These are phyloP conservation scores for Aquilaria agallochum DNA, from an alignment of 441 rosid species.

Conservation along the genomic window DNA sequence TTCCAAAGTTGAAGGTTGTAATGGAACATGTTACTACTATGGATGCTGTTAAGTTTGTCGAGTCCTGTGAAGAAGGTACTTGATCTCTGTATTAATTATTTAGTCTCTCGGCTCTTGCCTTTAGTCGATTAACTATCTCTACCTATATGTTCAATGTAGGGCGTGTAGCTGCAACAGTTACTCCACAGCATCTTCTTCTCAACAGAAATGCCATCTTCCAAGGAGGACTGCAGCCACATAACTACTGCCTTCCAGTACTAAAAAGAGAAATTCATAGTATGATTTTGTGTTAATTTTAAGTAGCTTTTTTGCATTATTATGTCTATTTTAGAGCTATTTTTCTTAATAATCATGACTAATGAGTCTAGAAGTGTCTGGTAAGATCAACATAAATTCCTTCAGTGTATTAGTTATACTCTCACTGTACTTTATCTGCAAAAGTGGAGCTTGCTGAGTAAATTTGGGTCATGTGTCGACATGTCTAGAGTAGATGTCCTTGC, in stretches of 20 bases:
- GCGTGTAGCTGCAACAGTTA: conserved; percentile 81
- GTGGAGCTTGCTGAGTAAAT: not conserved
- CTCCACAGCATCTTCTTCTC: conserved; percentile 92
- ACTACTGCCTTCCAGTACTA: conserved; percentile 90
- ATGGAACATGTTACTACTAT: conserved; percentile 95
- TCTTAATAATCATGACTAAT: not conserved
- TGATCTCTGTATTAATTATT: too few species aligned
- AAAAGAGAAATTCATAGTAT: conserved; percentile 87
- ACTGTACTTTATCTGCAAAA: not conserved
- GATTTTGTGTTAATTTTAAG: conserved; percentile 6
- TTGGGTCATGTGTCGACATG: too few species aligned
- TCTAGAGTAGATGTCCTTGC: too few species aligned
- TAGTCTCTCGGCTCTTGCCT: too few species aligned
- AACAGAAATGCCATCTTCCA: conserved; percentile 45
- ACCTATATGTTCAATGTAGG: conserved; percentile 27
- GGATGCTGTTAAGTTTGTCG: conserved; percentile 85
- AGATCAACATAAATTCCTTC: not conserved
- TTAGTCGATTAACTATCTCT: too few species aligned
- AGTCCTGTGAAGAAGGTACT: conserved; percentile 58
- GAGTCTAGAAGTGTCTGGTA: not conserved
- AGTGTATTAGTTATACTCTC: not conserved
- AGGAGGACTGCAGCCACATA: conserved; percentile 69
- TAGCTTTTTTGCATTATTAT: not conserved
- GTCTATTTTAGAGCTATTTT: not conserved
- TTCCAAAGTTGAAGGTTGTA: conserved; percentile 74